Evolutionary conservation across 305 asterid genomes (phyloP), one percentile per base, ranked within the genome.

Genomic region (Solanum hybrid): DNA sequence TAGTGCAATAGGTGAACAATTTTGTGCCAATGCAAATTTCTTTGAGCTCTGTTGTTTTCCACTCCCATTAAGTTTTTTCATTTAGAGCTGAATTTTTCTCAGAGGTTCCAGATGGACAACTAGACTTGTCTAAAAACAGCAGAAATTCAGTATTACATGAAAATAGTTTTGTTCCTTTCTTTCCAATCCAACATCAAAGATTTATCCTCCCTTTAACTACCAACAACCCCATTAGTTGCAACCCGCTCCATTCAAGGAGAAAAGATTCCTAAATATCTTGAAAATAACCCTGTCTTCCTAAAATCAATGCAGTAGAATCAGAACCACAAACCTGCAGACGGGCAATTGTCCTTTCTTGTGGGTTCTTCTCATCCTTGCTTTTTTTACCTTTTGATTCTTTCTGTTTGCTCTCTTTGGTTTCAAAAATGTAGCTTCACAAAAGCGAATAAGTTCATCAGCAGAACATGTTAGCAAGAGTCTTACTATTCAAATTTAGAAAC

Each of bases 281-380:
- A 71, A 37, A 35, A 71, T 86, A 86, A 37, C 56, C 66, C 32
- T 38, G 60, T 76, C 27, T 31, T 81, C 38, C 40, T 66, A 56
- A 9, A 85, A 22, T 13, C 22, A 40, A 86, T n/a, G 40, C 11
- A 69, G 89, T 73, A 77, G 73, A 78, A 89, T 40, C 78, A 86
- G 80, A 86, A 88, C 36, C 56, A 93, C 95, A 87, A 91, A 97
- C 98, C 98, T 97, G 99, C 91, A 97, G 99, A 88, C 99, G 92
- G 72, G 97, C 95, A 87, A 94, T 91, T 80, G 94, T 95, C 92
- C 94, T 97, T 91, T 92, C 92, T 91, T 85, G 89, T 9, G 95
- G 78, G 37, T 69, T 90, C 75, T 87, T 91, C 88, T 80, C 80
- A 27, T 87, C 93, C 82, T 92, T 93, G 86, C 88, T 86, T 7